Conservation (phyloP, 1,284 basidiomycete species). For the Ustilago loliicola region DNA sequence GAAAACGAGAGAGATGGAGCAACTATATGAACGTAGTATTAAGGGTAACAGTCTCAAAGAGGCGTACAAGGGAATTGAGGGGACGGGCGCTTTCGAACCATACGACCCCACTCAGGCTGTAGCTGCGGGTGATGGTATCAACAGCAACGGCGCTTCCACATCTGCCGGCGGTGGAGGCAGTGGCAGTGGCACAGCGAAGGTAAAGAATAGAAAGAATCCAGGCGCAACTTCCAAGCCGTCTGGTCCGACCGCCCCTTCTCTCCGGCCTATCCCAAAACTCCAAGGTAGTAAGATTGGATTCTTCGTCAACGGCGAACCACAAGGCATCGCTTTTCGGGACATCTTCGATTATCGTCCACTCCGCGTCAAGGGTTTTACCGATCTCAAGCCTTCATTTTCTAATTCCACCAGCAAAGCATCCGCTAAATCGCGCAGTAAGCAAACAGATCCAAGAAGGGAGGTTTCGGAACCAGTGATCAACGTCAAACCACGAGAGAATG, state of each 20-base stretch:
- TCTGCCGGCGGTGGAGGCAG: neutral
- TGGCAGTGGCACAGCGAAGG: slow-evolving; percentile 37
- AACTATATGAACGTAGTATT: slow-evolving; percentile 72
- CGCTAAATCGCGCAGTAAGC: slow-evolving; percentile 6
- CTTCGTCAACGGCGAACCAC: slow-evolving; percentile 90
- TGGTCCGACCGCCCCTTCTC: slow-evolving; percentile 59
- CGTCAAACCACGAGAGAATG: slow-evolving; percentile 75
- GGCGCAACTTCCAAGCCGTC: slow-evolving; percentile 47
- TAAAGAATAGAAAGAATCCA: slow-evolving; percentile 46
- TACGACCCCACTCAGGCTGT: neutral
- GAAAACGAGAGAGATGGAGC: slow-evolving; percentile 92
- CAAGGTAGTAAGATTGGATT: slow-evolving; percentile 84
- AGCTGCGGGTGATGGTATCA: neutral
- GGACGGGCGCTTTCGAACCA: slow-evolving; percentile 39
- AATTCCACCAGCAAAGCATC: slow-evolving; percentile 9
- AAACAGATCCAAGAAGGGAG: slow-evolving; percentile 16
- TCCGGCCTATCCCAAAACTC: slow-evolving; percentile 81
- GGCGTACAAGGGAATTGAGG: slow-evolving; percentile 37
- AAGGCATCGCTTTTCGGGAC: slow-evolving; percentile 87
- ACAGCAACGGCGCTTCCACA: slow-evolving; percentile 6
- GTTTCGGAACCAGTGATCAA: slow-evolving; percentile 52
- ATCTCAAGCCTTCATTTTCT: slow-evolving; percentile 17
- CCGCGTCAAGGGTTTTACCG: slow-evolving; percentile 32
- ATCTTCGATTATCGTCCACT: slow-evolving; percentile 92
- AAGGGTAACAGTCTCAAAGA: slow-evolving; percentile 49